Percentiles rank a stretch among this genome's conserved stretches.
Evolutionary conservation across 768 basidiomycete genomes (phyloP).

Genomic region (Leucocoprinus sp.): DNA sequence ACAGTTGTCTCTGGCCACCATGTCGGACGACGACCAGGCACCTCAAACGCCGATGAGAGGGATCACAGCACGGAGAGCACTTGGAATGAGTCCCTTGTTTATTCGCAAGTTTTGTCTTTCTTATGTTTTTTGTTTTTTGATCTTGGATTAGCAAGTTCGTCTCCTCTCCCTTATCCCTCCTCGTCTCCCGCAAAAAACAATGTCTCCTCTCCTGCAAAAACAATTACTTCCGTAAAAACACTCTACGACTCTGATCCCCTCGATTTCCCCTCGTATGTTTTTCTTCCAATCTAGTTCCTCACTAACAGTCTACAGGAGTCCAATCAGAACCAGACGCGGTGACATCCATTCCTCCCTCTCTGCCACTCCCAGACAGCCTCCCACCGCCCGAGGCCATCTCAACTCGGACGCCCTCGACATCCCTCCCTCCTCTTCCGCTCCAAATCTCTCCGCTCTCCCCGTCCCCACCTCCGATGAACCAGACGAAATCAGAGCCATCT

Average conservation of each 20-base stretch:
- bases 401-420: slow-evolving; percentile 54
- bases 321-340: slow-evolving; percentile 52
- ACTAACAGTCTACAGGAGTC: slow-evolving; percentile 33
- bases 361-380: slow-evolving; percentile 40
- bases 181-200: slow-evolving; percentile 53
- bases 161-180: slow-evolving; percentile 56
- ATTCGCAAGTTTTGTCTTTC: slow-evolving; percentile 29
- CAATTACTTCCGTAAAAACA: too few relatives aligned
- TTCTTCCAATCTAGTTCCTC: not conserved
- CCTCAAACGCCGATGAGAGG: slow-evolving; percentile 41
- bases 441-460: slow-evolving; percentile 50
- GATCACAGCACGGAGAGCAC: slow-evolving; percentile 40
- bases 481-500: slow-evolving; percentile 85
- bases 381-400: too few relatives aligned
- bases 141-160: slow-evolving; percentile 40
- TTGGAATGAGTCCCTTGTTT: slow-evolving; percentile 47
- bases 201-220: slow-evolving; percentile 30
- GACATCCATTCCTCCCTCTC: slow-evolving; percentile 84
- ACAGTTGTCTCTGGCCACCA: too few relatives aligned
- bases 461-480: slow-evolving; percentile 56
- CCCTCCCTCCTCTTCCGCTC: slow-evolving; percentile 47
- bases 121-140: slow-evolving; percentile 4
- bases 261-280: slow-evolving; percentile 58
- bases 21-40: too few relatives aligned
- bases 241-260: slow-evolving; percentile 57